Conservation (phyloP, 352 stramenopile species). For the Phytophthora boehmeriae region DNA sequence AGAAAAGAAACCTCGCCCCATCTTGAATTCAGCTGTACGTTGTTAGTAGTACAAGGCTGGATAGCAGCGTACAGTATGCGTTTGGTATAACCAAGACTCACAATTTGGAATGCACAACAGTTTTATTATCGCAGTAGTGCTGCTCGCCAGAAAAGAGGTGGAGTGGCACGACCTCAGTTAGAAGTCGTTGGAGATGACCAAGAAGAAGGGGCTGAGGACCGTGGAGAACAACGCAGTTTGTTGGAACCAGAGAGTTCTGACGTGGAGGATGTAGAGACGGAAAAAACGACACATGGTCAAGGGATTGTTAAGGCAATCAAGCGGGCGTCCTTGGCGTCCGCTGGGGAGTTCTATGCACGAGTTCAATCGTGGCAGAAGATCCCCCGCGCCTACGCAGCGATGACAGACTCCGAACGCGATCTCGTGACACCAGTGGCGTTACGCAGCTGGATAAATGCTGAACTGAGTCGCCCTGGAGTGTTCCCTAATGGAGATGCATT, state of each 20-base stretch:
- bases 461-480: conserved; percentile 46
- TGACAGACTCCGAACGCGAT: conserved; percentile 36
- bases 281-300: neutral
- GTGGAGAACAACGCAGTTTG: conserved; percentile 23
- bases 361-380: conserved; percentile 59
- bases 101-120: conserved; percentile 12
- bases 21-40: conserved; percentile 31
- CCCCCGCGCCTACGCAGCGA: conserved; percentile 42
- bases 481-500: conserved; percentile 37
- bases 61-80: neutral
- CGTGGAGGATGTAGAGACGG: neutral
- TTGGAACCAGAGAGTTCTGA: conserved; percentile 14
- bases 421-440: conserved; percentile 25
- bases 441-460: conserved; percentile 47
- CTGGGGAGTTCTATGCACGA: conserved; percentile 43
- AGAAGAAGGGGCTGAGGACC: neutral
- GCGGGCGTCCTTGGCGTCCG: conserved; percentile 29
- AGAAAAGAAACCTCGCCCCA: conserved; percentile 18
- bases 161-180: neutral
- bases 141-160: neutral
- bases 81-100: neutral
- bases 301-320: conserved; percentile 33
- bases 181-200: neutral
- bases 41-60: neutral
- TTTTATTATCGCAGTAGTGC: conserved; percentile 34